phyloP scores from a whole-genome alignment of 495 filamentous ascomycete genomes.

The Neurospora sp. region DNA sequence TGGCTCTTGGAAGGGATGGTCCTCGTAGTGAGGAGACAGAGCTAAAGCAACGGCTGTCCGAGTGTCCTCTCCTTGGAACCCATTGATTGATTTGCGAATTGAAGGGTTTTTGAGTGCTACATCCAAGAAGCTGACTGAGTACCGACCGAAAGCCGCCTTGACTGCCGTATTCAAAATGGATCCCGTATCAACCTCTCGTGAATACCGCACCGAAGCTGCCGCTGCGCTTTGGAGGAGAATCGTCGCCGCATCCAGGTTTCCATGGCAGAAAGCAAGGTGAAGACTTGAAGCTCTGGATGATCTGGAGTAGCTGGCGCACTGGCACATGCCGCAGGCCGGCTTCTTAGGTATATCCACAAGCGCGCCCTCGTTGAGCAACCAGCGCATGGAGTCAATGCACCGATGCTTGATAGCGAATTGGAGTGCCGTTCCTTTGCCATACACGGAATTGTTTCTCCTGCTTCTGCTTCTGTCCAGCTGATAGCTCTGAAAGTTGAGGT shows the following conservation, averaged over 20 bases:
- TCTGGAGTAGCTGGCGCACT: background rate
- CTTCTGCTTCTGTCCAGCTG: background rate
- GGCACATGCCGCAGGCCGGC: background rate
- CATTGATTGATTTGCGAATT: background rate
- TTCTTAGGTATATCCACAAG: background rate
- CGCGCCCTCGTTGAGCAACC: background rate
- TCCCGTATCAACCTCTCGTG: background rate
- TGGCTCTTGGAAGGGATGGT: background rate
- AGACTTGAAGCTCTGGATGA: background rate
- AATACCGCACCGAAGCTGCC: background rate
- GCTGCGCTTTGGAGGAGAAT: background rate
- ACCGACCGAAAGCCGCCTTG: background rate
- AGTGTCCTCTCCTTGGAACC: background rate
- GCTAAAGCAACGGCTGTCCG: background rate
- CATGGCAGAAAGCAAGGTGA: background rate
- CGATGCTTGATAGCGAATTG: background rate
- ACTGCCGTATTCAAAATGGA: background rate
- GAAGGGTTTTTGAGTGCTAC: background rate
- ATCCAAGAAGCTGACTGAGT: background rate
- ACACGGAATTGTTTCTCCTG: background rate
- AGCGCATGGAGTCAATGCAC: background rate
- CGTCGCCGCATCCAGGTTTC: background rate
- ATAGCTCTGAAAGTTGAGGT: background rate
- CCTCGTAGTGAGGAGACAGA: background rate
- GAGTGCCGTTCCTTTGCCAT: background rate